Evolutionary conservation across 768 basidiomycete species (phyloP).

Genomic region (Collybia sordida): DNA sequence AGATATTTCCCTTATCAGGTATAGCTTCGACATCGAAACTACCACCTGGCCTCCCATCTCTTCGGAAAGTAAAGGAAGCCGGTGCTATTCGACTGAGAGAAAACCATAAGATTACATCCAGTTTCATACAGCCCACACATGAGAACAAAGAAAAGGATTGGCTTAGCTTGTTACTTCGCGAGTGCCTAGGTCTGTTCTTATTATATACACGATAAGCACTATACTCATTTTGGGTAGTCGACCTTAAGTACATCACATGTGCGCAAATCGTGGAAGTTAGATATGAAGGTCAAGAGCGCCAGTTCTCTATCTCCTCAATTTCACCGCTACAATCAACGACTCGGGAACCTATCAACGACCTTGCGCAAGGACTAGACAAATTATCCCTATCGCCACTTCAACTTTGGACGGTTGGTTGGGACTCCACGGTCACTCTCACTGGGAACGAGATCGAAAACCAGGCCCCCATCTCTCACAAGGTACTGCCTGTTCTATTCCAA

Average conservation of each 20-base stretch:
- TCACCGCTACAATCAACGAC: conserved; percentile 24
- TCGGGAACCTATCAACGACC: conserved; percentile 21
- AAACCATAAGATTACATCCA: conserved; percentile 21
- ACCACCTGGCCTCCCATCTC: conserved; percentile 47
- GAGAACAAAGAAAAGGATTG: conserved; percentile 54
- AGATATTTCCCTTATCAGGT: conserved; percentile 48
- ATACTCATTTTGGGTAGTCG: conserved; percentile 44
- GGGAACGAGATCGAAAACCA: conserved; percentile 26
- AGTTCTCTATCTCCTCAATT: conserved; percentile 55
- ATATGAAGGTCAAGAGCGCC: conserved; percentile 61
- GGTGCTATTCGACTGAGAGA: conserved; percentile 54
- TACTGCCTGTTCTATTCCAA: conserved; percentile 9
- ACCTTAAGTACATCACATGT: conserved; percentile 65
- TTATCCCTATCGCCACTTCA: conserved; percentile 42
- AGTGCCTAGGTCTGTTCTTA: conserved; percentile 57
- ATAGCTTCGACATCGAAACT: conserved; percentile 27
- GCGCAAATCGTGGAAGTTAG: conserved; percentile 59
- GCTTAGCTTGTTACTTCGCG: conserved; percentile 65
- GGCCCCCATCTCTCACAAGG: conserved; percentile 30
- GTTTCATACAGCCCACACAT: conserved; percentile 14
- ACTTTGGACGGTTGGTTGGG: conserved; percentile 71
- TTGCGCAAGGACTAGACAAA: conserved; percentile 40
- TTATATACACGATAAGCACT: conserved; percentile 6
- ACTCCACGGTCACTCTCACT: conserved; percentile 51
- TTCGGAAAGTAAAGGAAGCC: conserved; percentile 51